Conservation (phyloP, 345 rosid genomes). For the Microcos paniculata region DNA sequence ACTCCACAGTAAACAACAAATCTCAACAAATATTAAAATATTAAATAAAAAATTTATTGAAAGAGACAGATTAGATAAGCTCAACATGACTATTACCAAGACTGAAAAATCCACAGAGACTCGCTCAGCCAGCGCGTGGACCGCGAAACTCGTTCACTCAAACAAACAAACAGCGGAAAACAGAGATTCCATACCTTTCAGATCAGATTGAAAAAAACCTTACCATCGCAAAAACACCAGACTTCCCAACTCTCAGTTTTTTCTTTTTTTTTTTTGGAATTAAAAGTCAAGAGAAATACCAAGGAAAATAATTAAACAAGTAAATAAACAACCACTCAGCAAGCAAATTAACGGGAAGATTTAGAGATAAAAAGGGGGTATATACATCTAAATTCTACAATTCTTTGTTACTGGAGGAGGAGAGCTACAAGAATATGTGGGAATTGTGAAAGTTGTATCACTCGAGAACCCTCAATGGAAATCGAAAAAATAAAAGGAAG, state of each 20-base stretch:
- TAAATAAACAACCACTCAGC: not conserved
- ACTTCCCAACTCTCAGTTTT: constrained; percentile 7
- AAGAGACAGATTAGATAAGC: constrained; percentile 25
- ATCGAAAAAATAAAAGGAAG: not conserved
- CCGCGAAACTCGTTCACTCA: not conserved
- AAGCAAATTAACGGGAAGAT: not conserved
- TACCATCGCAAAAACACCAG: constrained; percentile 18
- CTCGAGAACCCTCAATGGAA: not conserved
- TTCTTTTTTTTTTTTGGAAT: not conserved
- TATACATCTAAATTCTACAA: constrained; percentile 2
- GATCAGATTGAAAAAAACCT: not conserved
- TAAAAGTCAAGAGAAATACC: not conserved
- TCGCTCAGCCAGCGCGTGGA: not conserved
- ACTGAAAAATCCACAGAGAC: not conserved
- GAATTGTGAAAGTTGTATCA: not conserved
- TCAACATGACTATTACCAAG: constrained; percentile 12
- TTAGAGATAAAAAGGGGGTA: not conserved
- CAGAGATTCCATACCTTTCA: constrained; percentile 32
- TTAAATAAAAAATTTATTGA: not conserved
- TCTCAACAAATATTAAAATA: not conserved
- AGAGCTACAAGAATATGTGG: not conserved
- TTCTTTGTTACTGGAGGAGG: constrained; percentile 4
- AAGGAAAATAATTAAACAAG: not conserved
- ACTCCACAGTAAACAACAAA: constrained; percentile 22
- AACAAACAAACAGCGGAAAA: constrained; percentile 2